Evolutionary conservation across 139 green algal genomes (phyloP), one percentile per base, ranked within the genome.

Genomic region (Tetraselmis chui): DNA sequence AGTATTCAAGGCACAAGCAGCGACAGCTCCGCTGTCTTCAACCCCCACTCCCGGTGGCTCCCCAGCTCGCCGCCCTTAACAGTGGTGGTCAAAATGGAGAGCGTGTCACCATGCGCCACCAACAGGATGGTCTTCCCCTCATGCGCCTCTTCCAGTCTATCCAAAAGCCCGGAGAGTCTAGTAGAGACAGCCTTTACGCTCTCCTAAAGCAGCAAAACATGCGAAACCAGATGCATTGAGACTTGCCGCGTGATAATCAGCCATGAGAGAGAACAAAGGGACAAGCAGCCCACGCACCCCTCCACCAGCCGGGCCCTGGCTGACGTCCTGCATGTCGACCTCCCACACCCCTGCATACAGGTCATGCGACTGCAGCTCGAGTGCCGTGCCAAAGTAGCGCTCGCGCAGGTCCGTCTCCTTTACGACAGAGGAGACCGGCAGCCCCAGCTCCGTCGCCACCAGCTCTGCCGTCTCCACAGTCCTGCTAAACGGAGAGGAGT

Each of bases 401-500:
- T 85, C 81, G 32, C 76, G 5, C 76, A 85, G 81, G 22, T 30
- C 32, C 11, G 45, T 5, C 2, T 78, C 76, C 32, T 28, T 27
- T 1, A n/a, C 74, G 30, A 77, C 29, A 18, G 78, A 45, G 74
- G 28, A 5, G 26, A 29, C 75, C 26, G 76, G 28, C 29, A 84
- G 2, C 29, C 75, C 28, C 5, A 75, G 31, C 1, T 25, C 30
- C 5, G 2, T 31, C 27, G 27, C 78, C 30, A 28, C 74, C 59
- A 87, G 79, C 1, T 1, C 75, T 1, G 83, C 83, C 25, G 83
- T 87, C 76, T 82, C 76, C 32, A 82, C 27, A 2, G 83, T 87
- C 23, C 83, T 75, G 28, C 32, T 58, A n/a, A 87, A 87, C 0
- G 83, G 83, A 1, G 83, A 87, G 45, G 11, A 25, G 45, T 67